A percentile compares a stretch with the other conserved stretches of the same genome.
Evolutionary conservation across 805 yeast genomes (phyloP).

Genomic region (Suhomyces pyralidae): DNA sequence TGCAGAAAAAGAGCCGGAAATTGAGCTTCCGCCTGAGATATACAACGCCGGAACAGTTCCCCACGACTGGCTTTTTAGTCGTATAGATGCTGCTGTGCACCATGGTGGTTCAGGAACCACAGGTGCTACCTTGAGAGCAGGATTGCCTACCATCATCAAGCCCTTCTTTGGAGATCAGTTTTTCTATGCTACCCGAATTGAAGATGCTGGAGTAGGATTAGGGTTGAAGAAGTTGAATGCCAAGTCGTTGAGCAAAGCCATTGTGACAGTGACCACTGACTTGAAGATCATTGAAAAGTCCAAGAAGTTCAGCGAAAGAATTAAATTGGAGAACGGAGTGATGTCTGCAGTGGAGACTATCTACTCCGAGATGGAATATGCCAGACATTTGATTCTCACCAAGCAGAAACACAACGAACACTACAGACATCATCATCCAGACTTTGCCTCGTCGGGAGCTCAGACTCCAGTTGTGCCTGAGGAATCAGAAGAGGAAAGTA

Average conservation of each 20-base stretch:
- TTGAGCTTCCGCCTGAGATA: conserved; percentile 61
- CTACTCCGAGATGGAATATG: conserved; percentile 78
- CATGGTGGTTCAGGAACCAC: conserved; percentile 98
- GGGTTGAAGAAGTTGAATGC: conserved; percentile 65
- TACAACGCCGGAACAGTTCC: conserved; percentile 73
- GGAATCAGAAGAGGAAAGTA: conserved; percentile 11
- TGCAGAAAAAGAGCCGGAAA: conserved; percentile 24
- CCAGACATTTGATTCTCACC: conserved; percentile 51
- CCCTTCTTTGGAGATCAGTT: conserved; percentile 97
- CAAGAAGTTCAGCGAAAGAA: conserved; percentile 54
- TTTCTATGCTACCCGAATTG: conserved; percentile 83
- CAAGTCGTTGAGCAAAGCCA: conserved; percentile 60
- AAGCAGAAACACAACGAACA: conserved; percentile 40
- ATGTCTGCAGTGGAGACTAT: conserved; percentile 68
- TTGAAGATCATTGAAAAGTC: conserved; percentile 69
- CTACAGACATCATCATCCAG: conserved; percentile 15
- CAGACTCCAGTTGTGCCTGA: conserved; percentile 27
- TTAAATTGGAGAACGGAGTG: conserved; percentile 79
- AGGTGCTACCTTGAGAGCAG: conserved; percentile 84
- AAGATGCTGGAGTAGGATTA: conserved; percentile 84
- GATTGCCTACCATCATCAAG: conserved; percentile 84
- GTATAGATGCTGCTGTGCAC: conserved; percentile 90
- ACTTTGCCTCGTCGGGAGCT: conserved; percentile 19
- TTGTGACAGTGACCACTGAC: conserved; percentile 65
- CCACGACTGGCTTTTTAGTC: conserved; percentile 92